phyloP scores from a whole-genome alignment of 2,329 filamentous ascomycete genomes.

The Cordyceps fumosorosea region DNA sequence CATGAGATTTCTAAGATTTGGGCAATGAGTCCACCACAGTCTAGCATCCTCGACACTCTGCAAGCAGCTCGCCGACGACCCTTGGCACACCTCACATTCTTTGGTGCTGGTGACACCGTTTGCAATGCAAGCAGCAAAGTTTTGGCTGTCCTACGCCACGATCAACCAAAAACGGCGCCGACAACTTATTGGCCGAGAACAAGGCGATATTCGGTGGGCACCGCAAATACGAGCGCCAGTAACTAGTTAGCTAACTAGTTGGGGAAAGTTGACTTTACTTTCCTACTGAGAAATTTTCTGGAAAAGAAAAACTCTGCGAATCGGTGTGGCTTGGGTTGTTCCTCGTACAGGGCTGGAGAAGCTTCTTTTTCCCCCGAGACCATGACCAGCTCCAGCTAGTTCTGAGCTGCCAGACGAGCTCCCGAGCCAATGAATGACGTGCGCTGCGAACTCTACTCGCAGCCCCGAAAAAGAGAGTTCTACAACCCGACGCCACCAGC shows the following conservation, averaged over 20 bases:
- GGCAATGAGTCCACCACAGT: too few species aligned
- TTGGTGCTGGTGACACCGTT: too few species aligned
- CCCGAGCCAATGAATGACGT: not conserved
- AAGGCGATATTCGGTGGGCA: not conserved
- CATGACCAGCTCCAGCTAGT: not conserved
- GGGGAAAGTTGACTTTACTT: too few species aligned
- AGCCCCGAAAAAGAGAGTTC: not conserved
- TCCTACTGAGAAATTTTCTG: too few species aligned
- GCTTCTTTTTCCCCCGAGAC: not conserved
- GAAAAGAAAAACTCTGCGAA: not conserved
- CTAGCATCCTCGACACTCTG: too few species aligned
- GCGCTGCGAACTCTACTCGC: not conserved
- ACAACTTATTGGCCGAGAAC: not conserved
- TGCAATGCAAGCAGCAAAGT: too few species aligned
- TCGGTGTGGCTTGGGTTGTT: not conserved
- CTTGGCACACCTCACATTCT: too few species aligned
- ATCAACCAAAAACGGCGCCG: too few species aligned
- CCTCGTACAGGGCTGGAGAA: not conserved
- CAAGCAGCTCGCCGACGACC: too few species aligned
- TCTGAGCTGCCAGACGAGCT: not conserved
- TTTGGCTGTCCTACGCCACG: too few species aligned
- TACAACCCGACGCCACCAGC: not conserved
- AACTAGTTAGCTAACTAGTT: not conserved
- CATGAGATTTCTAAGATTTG: too few species aligned
- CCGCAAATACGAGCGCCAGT: not conserved